Conservation (phyloP, 176 grass and related monocot genomes). For the Aechmea fasciata region DNA sequence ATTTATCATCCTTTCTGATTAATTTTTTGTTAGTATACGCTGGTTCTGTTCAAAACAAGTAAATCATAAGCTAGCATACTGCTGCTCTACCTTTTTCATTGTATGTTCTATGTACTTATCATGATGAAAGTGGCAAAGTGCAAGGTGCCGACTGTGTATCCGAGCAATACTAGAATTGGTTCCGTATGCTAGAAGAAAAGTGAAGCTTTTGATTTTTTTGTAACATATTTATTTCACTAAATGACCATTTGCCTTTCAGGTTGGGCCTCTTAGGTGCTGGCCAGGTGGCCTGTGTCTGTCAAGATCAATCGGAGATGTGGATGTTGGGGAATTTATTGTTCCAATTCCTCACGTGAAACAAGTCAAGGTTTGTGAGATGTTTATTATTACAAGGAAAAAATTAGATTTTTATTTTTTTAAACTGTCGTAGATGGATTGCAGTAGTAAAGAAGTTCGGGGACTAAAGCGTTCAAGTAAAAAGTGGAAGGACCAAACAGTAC, state of each 20-base stretch:
- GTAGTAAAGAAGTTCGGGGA: too few species aligned
- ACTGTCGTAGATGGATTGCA: too few species aligned
- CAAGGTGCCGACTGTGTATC: background rate
- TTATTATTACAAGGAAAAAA: background rate
- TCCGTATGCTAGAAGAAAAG: background rate
- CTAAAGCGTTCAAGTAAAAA: background rate
- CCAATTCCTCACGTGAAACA: constrained; percentile 96
- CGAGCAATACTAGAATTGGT: background rate
- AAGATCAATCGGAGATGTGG: constrained; percentile 94
- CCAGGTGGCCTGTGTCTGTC: constrained; percentile 95
- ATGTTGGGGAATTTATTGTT: constrained; percentile 94
- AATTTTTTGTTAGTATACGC: too few species aligned
- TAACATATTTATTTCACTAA: background rate
- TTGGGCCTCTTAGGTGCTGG: constrained; percentile 98
- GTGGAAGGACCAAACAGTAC: too few species aligned
- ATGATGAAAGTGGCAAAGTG: background rate
- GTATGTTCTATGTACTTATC: background rate
- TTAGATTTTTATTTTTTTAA: background rate
- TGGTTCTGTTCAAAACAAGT: too few species aligned
- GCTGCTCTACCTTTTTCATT: background rate
- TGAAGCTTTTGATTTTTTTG: background rate
- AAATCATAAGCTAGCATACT: background rate
- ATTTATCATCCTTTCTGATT: too few species aligned
- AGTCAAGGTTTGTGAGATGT: constrained; percentile 58
- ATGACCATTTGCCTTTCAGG: constrained; percentile 37